phyloP scores from a whole-genome alignment of 1,284 basidiomycete genomes.

The Melampsora larici-populina region DNA sequence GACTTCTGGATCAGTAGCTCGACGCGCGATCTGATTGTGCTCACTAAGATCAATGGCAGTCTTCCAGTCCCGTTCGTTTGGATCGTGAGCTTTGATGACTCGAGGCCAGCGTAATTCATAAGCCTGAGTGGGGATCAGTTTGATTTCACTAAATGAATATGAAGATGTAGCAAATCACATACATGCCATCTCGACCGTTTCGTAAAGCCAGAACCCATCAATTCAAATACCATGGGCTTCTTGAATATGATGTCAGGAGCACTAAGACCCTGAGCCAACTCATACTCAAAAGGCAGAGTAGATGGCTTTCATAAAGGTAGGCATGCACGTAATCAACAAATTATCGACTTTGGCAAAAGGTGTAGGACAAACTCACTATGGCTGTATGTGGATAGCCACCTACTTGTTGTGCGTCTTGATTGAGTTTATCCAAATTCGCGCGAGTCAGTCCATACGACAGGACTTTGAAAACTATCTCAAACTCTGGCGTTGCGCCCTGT shows the following conservation, averaged over 20 bases:
- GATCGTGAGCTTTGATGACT: slow-evolving; percentile 34
- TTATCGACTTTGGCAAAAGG: neutral
- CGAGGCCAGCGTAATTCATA: slow-evolving; percentile 80
- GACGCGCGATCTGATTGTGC: slow-evolving; percentile 19
- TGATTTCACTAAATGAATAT: neutral
- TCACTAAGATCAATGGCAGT: slow-evolving; percentile 23
- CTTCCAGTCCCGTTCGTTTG: slow-evolving; percentile 21
- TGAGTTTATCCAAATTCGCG: slow-evolving; percentile 8
- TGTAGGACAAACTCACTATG: neutral
- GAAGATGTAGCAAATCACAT: slow-evolving; percentile 46
- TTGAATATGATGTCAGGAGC: slow-evolving; percentile 63
- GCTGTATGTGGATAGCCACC: neutral
- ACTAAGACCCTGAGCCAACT: slow-evolving; percentile 58
- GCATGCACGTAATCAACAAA: neutral
- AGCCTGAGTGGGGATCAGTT: slow-evolving; percentile 57
- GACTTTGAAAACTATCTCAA: slow-evolving; percentile 6
- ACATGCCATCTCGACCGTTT: slow-evolving; percentile 63
- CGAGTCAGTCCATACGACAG: slow-evolving; percentile 22
- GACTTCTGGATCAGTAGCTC: slow-evolving; percentile 13
- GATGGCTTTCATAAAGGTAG: slow-evolving; percentile 47
- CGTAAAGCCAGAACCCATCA: slow-evolving; percentile 77
- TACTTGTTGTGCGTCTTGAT: neutral
- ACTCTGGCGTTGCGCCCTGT: slow-evolving; percentile 53
- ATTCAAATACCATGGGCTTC: slow-evolving; percentile 66
- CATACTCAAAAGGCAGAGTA: slow-evolving; percentile 61